These are phyloP conservation scores for Turnera subulata DNA, from an alignment of 345 rosid species.

Conservation along the genomic window DNA sequence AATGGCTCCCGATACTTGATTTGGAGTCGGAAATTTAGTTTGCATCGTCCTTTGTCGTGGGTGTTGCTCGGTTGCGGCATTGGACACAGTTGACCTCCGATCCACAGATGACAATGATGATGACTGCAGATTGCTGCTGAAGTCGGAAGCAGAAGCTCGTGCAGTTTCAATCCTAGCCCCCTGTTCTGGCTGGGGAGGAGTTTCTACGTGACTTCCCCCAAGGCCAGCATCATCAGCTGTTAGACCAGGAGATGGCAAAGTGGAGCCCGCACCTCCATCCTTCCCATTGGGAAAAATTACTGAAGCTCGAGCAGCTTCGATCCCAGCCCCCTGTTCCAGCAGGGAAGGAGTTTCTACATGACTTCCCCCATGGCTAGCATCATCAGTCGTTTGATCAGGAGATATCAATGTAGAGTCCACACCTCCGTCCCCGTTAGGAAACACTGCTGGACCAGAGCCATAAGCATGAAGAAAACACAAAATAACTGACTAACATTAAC, in stretches of 20 bases:
- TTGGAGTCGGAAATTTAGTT: conserved; percentile 33
- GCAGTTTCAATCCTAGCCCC: conserved; percentile 13
- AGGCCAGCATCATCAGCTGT: conserved; percentile 13
- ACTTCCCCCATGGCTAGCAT: conserved; percentile 22
- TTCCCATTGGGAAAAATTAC: conserved; percentile 20
- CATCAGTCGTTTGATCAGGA: conserved; percentile 11
- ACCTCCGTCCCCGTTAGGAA: conserved; percentile 20
- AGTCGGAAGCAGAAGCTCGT: conserved; percentile 21
- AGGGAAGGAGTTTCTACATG: conserved; percentile 13
- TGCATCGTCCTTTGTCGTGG: conserved; percentile 1
- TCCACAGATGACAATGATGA: conserved; percentile 21
- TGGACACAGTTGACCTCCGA: conserved; percentile 32
- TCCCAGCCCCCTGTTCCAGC: not conserved
- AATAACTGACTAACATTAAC: too few species aligned
- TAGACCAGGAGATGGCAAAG: conserved; percentile 16
- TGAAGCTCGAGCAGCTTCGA: conserved; percentile 23
- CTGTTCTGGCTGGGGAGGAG: not conserved
- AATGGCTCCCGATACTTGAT: conserved; percentile 51
- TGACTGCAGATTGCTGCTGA: conserved; percentile 15
- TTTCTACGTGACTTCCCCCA: conserved; percentile 22
- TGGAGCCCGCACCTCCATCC: conserved; percentile 18
- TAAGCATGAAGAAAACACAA: too few species aligned
- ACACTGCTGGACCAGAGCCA: conserved; percentile 13
- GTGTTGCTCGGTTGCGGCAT: conserved; percentile 19
- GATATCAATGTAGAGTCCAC: conserved; percentile 17